Evolutionary conservation across 2,329 filamentous ascomycete genomes (phyloP), one percentile per base, ranked within the genome.

Genomic region (Alternaria metachromatica): DNA sequence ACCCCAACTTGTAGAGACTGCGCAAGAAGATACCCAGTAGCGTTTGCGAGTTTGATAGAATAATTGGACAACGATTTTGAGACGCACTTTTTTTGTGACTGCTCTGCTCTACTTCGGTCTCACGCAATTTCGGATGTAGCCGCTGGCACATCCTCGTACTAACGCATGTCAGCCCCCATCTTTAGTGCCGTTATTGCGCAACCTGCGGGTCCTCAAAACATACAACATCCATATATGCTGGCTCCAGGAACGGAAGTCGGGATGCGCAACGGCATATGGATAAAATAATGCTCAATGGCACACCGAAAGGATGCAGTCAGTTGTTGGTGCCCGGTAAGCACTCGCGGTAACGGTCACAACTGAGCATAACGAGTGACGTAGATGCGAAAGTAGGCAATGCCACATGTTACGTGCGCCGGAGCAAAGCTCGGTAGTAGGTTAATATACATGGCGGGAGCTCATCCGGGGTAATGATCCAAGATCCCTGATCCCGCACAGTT

Each of bases 401-500:
- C 33, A 21, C 49, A 25, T 10, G 13, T 11, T n/a, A 11, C 13
- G 5, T 11, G 49, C 13, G 23, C 37, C 37, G 46, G 46, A 58
- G 33, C 26, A 18, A 33, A 46, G 33, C 54, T 13, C 54, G 46
- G 54, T 58, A 62, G 46, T 58, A 53, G 54, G 20, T 48, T 58
- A 58, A 62, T 53, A 30, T 58, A 58, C 6, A 3, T 45, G 33
- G 59, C 51, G 44, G 30, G 59, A 48, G 26, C 44, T 45, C 49
- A 37, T 23, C 28, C 28, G 53, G 23, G 53, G 37, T 55, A 55
- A 45, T 26, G 11, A 50, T 25, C 46, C 20, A 25, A 21, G 25
- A 57, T 15, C 59, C 59, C 45, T 61, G 59, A 26, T 33, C 3
- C 18, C 25, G 8, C 5, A n/a, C 12, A 4, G 25, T 13, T 20